phyloP scores from a whole-genome alignment of 208 protist genomes.

The Leishmania guyanensis region DNA sequence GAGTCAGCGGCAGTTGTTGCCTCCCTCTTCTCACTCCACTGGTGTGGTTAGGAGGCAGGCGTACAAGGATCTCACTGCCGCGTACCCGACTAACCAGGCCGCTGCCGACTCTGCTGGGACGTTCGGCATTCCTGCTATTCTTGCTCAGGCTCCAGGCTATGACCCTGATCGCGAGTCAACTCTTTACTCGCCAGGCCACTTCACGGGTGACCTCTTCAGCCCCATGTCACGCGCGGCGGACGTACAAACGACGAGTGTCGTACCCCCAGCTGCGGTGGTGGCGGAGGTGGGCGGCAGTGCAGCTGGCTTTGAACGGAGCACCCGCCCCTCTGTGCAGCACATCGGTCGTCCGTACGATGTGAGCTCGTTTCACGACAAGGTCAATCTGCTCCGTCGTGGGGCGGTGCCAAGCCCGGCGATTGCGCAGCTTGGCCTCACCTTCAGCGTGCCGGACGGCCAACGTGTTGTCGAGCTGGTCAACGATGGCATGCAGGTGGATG shows the following conservation, averaged over 20 bases:
- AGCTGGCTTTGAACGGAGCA: constrained; percentile 5
- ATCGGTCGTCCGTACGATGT: constrained; percentile 27
- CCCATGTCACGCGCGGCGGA: constrained; percentile 43
- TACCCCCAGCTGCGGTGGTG: constrained; percentile 28
- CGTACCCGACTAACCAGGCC: background rate
- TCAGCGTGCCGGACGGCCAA: constrained; percentile 64
- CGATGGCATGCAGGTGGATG: constrained; percentile 70
- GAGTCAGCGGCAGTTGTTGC: constrained; percentile 7
- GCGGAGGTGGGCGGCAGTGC: background rate
- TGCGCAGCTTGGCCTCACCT: constrained; percentile 66
- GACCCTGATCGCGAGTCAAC: constrained; percentile 38
- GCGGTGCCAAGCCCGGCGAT: constrained; percentile 39
- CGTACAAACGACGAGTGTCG: constrained; percentile 26
- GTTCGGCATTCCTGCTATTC: constrained; percentile 7
- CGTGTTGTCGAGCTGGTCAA: constrained; percentile 71
- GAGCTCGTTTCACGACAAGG: constrained; percentile 51
- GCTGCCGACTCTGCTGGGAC: background rate
- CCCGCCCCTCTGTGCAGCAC: constrained; percentile 20
- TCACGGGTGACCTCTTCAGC: constrained; percentile 51
- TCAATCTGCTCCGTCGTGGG: constrained; percentile 47
- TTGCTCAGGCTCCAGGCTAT: constrained; percentile 46
- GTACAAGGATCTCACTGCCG: background rate
- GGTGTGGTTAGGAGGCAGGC: background rate
- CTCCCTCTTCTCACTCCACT: background rate
- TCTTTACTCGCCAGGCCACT: constrained; percentile 60